phyloP scores from a whole-genome alignment of 345 rosid genomes.

The Laguncularia racemosa region DNA sequence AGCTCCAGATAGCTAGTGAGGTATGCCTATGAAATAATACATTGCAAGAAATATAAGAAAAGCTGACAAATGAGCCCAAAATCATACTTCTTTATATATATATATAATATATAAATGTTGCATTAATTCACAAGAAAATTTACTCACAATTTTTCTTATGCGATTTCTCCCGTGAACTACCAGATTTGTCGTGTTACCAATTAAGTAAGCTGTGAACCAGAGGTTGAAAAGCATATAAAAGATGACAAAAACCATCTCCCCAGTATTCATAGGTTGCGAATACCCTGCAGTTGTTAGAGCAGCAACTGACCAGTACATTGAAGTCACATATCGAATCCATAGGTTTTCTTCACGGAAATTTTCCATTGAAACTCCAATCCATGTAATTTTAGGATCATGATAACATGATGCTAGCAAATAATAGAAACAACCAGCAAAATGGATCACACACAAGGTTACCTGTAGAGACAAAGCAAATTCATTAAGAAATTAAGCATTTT shows the following conservation, averaged over 20 bases:
- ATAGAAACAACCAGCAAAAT: conserved; percentile 87
- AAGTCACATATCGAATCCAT: too few species aligned
- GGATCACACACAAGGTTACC: conserved; percentile 92
- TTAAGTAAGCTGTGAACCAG: conserved; percentile 84
- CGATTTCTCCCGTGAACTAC: too few species aligned
- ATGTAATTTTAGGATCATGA: conserved; percentile 43
- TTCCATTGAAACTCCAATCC: conserved; percentile 55
- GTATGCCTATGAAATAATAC: too few species aligned
- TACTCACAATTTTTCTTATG: too few species aligned
- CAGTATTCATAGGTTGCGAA: conserved; percentile 73
- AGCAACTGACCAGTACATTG: conserved; percentile 95
- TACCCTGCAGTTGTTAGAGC: conserved; percentile 91
- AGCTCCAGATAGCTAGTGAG: conserved; percentile 69
- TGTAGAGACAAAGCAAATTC: conserved; percentile 15
- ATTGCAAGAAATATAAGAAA: too few species aligned
- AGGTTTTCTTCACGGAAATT: conserved; percentile 43
- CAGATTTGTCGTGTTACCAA: too few species aligned
- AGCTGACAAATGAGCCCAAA: background rate
- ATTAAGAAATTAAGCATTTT: background rate
- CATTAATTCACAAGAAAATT: too few species aligned
- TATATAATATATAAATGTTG: too few species aligned
- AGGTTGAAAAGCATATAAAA: conserved; percentile 90
- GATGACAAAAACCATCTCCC: conserved; percentile 84
- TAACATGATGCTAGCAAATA: conserved; percentile 74
- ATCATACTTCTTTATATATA: too few species aligned